These are phyloP conservation scores for Wickerhamomyces queroliae DNA, from an alignment of 805 yeast species.

Conservation along the genomic window DNA sequence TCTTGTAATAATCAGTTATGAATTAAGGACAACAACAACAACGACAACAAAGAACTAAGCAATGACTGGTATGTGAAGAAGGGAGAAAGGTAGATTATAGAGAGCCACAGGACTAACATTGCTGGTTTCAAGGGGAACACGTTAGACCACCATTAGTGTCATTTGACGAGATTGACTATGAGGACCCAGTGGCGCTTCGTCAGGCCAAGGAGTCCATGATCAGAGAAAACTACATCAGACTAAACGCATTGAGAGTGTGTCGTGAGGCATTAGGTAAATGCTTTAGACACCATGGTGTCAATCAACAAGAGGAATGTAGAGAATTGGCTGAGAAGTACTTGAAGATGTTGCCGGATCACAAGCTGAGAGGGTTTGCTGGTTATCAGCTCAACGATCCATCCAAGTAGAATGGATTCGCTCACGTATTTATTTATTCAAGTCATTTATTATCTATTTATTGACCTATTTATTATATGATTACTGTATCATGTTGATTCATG, in stretches of 20 bases:
- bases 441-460: background rate
- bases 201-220: constrained; percentile 73
- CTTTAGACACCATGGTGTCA: constrained; percentile 53
- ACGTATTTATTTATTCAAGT: background rate
- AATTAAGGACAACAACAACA: too few relatives aligned
- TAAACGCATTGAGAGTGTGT: constrained; percentile 58
- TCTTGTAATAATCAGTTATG: too few relatives aligned
- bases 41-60: background rate
- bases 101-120: too few relatives aligned
- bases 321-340: constrained; percentile 71
- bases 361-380: constrained; percentile 71
- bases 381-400: constrained; percentile 87
- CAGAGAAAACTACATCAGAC: constrained; percentile 76
- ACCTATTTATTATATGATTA: background rate
- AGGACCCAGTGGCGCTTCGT: constrained; percentile 53
- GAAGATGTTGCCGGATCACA: constrained; percentile 67
- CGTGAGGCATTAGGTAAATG: constrained; percentile 76
- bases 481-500: too few relatives aligned
- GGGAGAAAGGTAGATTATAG: too few relatives aligned
- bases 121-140: constrained; percentile 26
- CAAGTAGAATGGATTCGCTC: constrained; percentile 33
- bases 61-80: constrained; percentile 3
- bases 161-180: constrained; percentile 77
- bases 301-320: constrained; percentile 74
- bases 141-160: constrained; percentile 67